Evolutionary conservation across 371 early-diverging fungal genomes (phyloP).

Genomic region (Gilbertella persicaria): DNA sequence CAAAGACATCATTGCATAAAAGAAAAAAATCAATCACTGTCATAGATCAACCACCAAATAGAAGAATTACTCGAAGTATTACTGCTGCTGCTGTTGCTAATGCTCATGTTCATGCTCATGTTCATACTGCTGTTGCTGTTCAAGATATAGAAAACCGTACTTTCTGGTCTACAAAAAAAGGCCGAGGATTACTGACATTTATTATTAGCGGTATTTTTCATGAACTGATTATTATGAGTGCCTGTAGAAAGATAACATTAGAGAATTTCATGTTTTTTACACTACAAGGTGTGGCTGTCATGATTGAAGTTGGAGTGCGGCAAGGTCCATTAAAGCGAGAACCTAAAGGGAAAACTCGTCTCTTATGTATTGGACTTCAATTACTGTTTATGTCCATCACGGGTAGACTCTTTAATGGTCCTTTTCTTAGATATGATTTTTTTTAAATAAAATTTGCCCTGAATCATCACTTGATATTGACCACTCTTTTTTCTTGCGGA

Average conservation of each 20-base stretch:
- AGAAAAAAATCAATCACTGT: background rate
- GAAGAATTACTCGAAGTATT: background rate
- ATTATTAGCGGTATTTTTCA: constrained; percentile 40
- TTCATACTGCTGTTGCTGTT: background rate
- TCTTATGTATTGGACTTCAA: constrained; percentile 11
- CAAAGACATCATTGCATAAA: background rate
- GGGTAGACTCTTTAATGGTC: constrained; percentile 24
- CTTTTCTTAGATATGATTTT: constrained; percentile 26
- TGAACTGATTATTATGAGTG: constrained; percentile 38
- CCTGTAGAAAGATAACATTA: constrained; percentile 34
- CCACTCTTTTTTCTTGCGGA: no score
- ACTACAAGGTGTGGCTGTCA: constrained; percentile 29
- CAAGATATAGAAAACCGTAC: background rate
- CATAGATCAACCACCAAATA: background rate
- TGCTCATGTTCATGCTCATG: background rate
- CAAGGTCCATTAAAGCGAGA: constrained; percentile 21
- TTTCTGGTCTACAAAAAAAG: constrained; percentile 5
- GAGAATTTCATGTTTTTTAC: constrained; percentile 38
- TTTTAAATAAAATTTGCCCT: background rate
- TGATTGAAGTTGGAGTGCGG: constrained; percentile 23
- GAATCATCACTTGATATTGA: no score
- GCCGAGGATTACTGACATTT: constrained; percentile 29
- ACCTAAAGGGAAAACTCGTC: constrained; percentile 12
- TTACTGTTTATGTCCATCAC: constrained; percentile 14
- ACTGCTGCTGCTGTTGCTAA: background rate